A percentile compares a stretch with the other conserved stretches of the same genome.
Evolutionary conservation across 2,329 filamentous ascomycete species (phyloP).

Genomic region (Endoconidiophora polonica): DNA sequence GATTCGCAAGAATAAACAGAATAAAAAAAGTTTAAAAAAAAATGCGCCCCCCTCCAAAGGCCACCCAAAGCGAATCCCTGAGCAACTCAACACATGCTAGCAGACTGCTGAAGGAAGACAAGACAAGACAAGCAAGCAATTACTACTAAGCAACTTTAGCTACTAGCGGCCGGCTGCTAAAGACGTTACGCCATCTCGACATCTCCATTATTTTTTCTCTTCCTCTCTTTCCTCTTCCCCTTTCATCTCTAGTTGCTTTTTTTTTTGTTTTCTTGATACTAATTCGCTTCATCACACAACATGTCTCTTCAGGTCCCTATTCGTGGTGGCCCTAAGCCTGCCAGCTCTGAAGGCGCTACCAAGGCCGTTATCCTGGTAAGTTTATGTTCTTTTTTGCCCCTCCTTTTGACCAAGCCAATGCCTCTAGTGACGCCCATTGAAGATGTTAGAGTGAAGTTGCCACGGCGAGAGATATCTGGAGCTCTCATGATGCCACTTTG

Average conservation of each 20-base stretch:
- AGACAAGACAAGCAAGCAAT: too few species aligned
- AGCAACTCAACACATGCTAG: too few species aligned
- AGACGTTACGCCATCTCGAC: background rate
- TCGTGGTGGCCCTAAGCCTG: slow-evolving; percentile 29
- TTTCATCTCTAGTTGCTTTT: slow-evolving; percentile 3
- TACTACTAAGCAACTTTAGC: too few species aligned
- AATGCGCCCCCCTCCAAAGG: background rate
- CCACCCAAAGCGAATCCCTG: too few species aligned
- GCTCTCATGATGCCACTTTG: too few species aligned
- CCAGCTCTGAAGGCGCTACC: slow-evolving; percentile 32
- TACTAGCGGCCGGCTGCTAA: too few species aligned
- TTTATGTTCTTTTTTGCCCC: slow-evolving; percentile 2
- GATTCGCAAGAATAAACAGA: background rate
- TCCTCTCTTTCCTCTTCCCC: background rate
- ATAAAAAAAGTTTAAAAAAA: background rate
- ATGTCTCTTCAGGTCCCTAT: slow-evolving; percentile 30
- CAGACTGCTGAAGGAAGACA: background rate
- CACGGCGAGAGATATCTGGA: background rate
- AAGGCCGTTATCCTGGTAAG: slow-evolving; percentile 87
- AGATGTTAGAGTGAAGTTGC: background rate
- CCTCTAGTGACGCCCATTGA: too few species aligned
- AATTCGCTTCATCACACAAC: background rate
- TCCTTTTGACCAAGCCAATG: background rate
- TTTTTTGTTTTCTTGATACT: background rate
- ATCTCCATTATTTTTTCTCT: slow-evolving; percentile 3